These are phyloP conservation scores for Phyllostachys edulis DNA, from an alignment of 176 grass and related monocot genomes.

Conservation along the genomic window DNA sequence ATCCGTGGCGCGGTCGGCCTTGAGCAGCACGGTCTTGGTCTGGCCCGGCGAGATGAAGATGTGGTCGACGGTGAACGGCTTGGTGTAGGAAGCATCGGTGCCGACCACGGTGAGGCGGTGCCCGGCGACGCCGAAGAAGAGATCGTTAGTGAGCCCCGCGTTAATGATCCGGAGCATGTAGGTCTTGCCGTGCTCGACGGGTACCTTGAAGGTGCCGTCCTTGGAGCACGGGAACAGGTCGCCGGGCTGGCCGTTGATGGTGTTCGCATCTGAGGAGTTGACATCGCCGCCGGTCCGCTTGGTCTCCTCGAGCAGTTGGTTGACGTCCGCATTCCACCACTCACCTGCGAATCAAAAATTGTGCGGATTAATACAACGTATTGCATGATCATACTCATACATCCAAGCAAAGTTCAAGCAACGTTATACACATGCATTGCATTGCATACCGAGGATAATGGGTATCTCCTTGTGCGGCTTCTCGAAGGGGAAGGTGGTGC, in stretches of 20 bases:
- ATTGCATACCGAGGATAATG: slow-evolving; percentile 47
- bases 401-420: no score
- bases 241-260: slow-evolving; percentile 59
- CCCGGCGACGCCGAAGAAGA: slow-evolving; percentile 56
- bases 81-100: slow-evolving; percentile 51
- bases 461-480: slow-evolving; percentile 56
- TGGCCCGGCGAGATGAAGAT: slow-evolving; percentile 35
- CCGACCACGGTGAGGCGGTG: slow-evolving; percentile 57
- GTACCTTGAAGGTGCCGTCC: slow-evolving; percentile 15
- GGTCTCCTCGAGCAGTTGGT: neutral
- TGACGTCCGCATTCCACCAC: slow-evolving; percentile 31
- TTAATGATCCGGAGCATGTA: slow-evolving; percentile 65
- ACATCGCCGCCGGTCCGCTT: slow-evolving; percentile 17
- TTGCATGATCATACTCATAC: neutral
- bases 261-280: slow-evolving; percentile 31
- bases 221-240: slow-evolving; percentile 20
- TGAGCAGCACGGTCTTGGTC: slow-evolving; percentile 42
- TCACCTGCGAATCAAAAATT: slow-evolving; percentile 15
- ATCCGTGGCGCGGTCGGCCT: neutral
- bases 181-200: slow-evolving; percentile 52
- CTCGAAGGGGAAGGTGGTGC: slow-evolving; percentile 41
- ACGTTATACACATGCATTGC: no score
- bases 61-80: slow-evolving; percentile 27
- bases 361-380: neutral
- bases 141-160: slow-evolving; percentile 47